Conservation (phyloP, 352 stramenopile genomes). For the Globisporangium nagaii region DNA sequence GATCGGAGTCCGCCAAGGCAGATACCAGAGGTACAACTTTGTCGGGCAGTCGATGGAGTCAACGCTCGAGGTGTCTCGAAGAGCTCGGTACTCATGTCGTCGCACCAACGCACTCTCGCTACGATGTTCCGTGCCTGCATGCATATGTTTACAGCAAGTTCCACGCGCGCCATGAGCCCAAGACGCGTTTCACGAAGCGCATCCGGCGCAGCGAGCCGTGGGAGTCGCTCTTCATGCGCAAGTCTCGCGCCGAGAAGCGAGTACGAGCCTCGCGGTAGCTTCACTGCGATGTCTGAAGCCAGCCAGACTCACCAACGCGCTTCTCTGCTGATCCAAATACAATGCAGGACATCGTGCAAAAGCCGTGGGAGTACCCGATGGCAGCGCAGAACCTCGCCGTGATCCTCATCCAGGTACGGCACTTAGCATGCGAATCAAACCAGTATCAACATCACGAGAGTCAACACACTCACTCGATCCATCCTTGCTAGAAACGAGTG, state of each 20-base stretch:
- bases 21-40: slow-evolving; percentile 56
- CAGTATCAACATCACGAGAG: too few relatives aligned
- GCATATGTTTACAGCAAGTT: slow-evolving; percentile 39
- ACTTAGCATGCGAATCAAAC: too few relatives aligned
- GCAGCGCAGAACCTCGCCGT: slow-evolving; percentile 72
- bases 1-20: slow-evolving; percentile 31
- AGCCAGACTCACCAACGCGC: too few relatives aligned
- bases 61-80: too few relatives aligned
- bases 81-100: too few relatives aligned
- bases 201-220: slow-evolving; percentile 29
- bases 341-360: slow-evolving; percentile 53
- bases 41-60: too few relatives aligned
- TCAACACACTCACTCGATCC: too few relatives aligned
- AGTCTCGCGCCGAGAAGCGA: slow-evolving; percentile 54
- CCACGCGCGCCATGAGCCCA: slow-evolving; percentile 33
- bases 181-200: slow-evolving; percentile 29
- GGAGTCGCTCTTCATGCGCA: slow-evolving; percentile 82
- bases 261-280: too few relatives aligned
- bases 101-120: too few relatives aligned
- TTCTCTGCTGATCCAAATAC: background rate
- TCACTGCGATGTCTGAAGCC: background rate
- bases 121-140: too few relatives aligned
- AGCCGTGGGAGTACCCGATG: slow-evolving; percentile 79
- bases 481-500: slow-evolving; percentile 34
- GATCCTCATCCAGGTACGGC: slow-evolving; percentile 65